Evolutionary conservation across 768 basidiomycete species (phyloP).

Genomic region (Rhodosporidiobolus sp.): DNA sequence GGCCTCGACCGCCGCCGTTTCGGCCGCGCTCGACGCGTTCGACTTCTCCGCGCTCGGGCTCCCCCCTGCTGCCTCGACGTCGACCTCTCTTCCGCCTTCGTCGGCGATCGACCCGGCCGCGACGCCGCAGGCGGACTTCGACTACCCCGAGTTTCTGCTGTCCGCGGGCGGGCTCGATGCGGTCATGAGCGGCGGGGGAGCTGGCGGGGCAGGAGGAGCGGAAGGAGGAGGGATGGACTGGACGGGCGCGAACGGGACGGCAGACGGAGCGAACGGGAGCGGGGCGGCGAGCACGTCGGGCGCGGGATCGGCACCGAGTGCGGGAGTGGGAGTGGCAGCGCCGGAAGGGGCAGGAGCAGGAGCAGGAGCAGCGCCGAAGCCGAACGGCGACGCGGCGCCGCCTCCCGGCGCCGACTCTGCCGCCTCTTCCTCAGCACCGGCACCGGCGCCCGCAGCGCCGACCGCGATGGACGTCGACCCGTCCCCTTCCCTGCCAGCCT

Average conservation of each 20-base stretch:
- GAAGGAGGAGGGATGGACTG: background rate
- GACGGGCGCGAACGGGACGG: background rate
- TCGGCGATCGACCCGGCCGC: background rate
- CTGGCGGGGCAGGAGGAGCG: background rate
- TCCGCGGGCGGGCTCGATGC: background rate
- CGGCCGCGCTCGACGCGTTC: background rate
- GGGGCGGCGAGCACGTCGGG: too few species aligned
- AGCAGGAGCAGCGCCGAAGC: too few species aligned
- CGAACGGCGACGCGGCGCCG: too few species aligned
- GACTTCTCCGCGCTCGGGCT: background rate
- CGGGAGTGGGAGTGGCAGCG: too few species aligned
- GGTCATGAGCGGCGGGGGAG: background rate
- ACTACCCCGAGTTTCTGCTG: slow-evolving; percentile 16
- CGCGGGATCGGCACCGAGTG: too few species aligned
- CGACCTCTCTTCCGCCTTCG: background rate
- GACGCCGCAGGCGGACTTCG: background rate
- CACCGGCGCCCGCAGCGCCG: too few species aligned
- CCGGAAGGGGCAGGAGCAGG: too few species aligned
- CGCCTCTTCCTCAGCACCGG: too few species aligned
- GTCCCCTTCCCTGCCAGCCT: too few species aligned
- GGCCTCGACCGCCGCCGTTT: background rate
- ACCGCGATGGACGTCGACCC: too few species aligned
- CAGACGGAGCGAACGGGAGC: too few species aligned
- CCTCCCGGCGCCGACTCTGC: too few species aligned
- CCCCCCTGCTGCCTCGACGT: background rate